A percentile compares a stretch with the other conserved stretches of the same genome.
These are phyloP conservation scores for Tolypocladium album DNA, from an alignment of 2,329 filamentous ascomycete genomes.

Conservation along the genomic window DNA sequence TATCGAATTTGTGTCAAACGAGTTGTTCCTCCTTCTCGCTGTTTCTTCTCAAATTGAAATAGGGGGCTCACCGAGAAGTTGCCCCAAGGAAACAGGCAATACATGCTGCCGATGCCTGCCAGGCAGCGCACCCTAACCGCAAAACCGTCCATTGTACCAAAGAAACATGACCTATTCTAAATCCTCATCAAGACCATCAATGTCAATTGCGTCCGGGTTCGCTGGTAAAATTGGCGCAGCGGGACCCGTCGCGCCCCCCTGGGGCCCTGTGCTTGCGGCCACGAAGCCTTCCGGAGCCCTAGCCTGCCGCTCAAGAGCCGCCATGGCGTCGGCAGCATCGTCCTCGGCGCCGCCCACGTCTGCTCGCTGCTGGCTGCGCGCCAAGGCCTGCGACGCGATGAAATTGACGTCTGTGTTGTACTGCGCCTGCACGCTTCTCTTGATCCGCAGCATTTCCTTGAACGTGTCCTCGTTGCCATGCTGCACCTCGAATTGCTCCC, in stretches of 20 bases:
- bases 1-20: background rate
- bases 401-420: constrained; percentile 99
- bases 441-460: constrained; percentile 98
- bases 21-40: background rate
- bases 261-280: constrained; percentile 65
- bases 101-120: background rate
- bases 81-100: background rate
- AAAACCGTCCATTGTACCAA: background rate
- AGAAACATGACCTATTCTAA: background rate
- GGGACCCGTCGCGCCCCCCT: constrained; percentile 34
- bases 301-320: constrained; percentile 77
- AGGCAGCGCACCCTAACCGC: background rate
- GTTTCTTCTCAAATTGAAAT: background rate
- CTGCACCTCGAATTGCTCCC: constrained; percentile 94
- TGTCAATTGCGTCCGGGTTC: constrained; percentile 80
- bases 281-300: constrained; percentile 86
- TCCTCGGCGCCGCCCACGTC: constrained; percentile 24
- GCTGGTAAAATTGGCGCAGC: constrained; percentile 30
- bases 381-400: constrained; percentile 90
- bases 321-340: constrained; percentile 70
- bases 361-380: constrained; percentile 60
- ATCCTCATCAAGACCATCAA: constrained; percentile 61
- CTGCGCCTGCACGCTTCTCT: constrained; percentile 91
- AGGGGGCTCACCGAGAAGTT: background rate
- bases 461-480: constrained; percentile 99